Conservation (phyloP, 371 early-diverging fungal genomes). For the Chytridium lagenaria region DNA sequence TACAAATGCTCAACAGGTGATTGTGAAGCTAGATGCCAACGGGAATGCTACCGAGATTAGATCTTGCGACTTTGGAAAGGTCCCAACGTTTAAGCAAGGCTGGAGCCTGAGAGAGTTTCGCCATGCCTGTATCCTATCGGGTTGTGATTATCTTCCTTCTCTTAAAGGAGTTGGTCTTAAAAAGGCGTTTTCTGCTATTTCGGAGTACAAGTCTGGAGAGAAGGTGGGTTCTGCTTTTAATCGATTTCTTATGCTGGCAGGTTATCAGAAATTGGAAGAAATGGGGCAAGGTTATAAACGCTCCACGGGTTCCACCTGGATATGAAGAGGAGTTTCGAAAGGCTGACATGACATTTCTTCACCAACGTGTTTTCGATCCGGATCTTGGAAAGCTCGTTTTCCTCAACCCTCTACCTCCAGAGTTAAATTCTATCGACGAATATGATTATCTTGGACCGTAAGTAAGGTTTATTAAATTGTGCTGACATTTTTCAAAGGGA, state of each 20-base stretch:
- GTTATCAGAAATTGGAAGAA: conserved; percentile 45
- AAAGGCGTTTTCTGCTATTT: conserved; percentile 74
- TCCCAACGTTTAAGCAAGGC: conserved; percentile 54
- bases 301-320: conserved; percentile 49
- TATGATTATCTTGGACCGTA: conserved; percentile 58
- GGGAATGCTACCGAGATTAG: conserved; percentile 73
- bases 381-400: conserved; percentile 51
- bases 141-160: conserved; percentile 94
- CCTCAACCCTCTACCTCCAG: conserved; percentile 63
- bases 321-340: conserved; percentile 69
- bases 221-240: conserved; percentile 43
- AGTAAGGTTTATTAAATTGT: conserved; percentile 20
- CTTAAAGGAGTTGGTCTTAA: conserved; percentile 89
- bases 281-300: conserved; percentile 42
- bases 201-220: conserved; percentile 54
- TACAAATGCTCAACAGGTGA: conserved; percentile 53
- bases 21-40: conserved; percentile 80
- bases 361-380: conserved; percentile 84
- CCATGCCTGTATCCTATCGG: conserved; percentile 93
- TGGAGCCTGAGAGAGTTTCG: conserved; percentile 74
- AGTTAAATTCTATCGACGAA: conserved; percentile 26
- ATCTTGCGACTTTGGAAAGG: conserved; percentile 50
- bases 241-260: neutral
- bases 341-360: conserved; percentile 82
- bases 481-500: conserved; percentile 21